These are phyloP conservation scores for Picea engelmannii DNA, from an alignment of 83 land plant genomes.

Conservation along the genomic window DNA sequence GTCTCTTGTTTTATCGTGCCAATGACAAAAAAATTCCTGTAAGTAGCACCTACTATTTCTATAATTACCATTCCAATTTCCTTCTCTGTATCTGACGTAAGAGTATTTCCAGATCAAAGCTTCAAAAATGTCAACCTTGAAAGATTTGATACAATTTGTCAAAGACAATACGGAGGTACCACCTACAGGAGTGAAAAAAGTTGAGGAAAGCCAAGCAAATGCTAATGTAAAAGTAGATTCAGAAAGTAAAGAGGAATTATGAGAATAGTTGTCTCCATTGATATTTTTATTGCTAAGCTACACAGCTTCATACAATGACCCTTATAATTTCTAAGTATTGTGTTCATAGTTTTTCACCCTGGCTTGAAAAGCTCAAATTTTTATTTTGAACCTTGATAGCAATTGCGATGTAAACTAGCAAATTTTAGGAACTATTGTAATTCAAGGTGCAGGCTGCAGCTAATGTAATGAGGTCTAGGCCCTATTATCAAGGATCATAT, in stretches of 20 bases:
- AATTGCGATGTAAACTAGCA: too few relatives aligned
- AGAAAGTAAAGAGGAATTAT: constrained; percentile 6
- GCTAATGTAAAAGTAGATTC: background rate
- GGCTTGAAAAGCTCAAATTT: too few relatives aligned
- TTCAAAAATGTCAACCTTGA: constrained; percentile 45
- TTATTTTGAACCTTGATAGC: too few relatives aligned
- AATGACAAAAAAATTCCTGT: constrained; percentile 71
- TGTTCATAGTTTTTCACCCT: too few relatives aligned
- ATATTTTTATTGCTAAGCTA: too few relatives aligned
- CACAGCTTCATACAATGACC: too few relatives aligned
- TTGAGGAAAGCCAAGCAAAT: constrained; percentile 8
- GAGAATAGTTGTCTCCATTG: background rate
- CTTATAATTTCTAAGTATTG: too few relatives aligned
- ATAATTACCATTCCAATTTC: background rate
- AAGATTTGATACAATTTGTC: constrained; percentile 47
- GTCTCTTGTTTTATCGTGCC: constrained; percentile 69
- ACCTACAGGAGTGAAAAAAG: background rate
- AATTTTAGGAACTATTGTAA: too few relatives aligned
- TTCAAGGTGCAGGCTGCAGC: too few relatives aligned
- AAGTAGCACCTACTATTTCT: constrained; percentile 14
- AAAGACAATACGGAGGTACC: constrained; percentile 24
- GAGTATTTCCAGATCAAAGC: constrained; percentile 52
- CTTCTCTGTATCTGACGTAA: background rate
- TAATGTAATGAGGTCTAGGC: too few relatives aligned
- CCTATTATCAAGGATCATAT: too few relatives aligned